A percentile compares a stretch with the other conserved stretches of the same genome.
phyloP scores from a whole-genome alignment of 108 stramenopile genomes.

The Hondaea fermentalgiana region DNA sequence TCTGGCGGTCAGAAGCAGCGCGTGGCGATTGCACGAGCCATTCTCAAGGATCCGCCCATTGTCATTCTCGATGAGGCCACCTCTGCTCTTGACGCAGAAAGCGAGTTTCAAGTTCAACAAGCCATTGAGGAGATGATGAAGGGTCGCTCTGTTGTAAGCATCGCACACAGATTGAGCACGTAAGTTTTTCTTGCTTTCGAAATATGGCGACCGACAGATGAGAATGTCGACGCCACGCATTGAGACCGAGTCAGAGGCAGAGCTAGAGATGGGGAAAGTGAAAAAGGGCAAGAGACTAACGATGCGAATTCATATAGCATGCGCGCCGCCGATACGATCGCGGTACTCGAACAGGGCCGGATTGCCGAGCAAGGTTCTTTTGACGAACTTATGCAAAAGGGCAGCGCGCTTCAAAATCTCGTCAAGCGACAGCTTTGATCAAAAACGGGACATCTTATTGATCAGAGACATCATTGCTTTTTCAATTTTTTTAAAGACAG shows the following conservation, averaged over 20 bases:
- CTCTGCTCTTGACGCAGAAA: conserved; percentile 57
- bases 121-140: conserved; percentile 63
- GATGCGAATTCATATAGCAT: neutral
- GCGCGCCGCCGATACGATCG: neutral
- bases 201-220: neutral
- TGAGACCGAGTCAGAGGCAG: too few relatives aligned
- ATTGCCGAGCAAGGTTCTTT: conserved; percentile 17
- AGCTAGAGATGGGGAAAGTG: neutral
- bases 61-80: conserved; percentile 77
- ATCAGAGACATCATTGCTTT: neutral
- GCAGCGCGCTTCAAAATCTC: neutral
- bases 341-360: neutral
- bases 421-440: conserved; percentile 12
- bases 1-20: conserved; percentile 86
- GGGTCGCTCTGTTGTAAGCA: conserved; percentile 59
- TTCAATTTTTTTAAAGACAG: neutral
- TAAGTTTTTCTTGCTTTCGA: neutral
- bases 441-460: neutral
- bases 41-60: conserved; percentile 70
- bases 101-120: conserved; percentile 65
- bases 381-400: neutral
- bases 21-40: conserved; percentile 78
- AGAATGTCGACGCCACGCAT: too few relatives aligned
- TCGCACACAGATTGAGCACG: conserved; percentile 65
- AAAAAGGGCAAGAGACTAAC: neutral